Percentiles rank a stretch among this genome's conserved stretches.
phyloP scores from a whole-genome alignment of 2,329 filamentous ascomycete genomes.

The Grosmannia penicillata region DNA sequence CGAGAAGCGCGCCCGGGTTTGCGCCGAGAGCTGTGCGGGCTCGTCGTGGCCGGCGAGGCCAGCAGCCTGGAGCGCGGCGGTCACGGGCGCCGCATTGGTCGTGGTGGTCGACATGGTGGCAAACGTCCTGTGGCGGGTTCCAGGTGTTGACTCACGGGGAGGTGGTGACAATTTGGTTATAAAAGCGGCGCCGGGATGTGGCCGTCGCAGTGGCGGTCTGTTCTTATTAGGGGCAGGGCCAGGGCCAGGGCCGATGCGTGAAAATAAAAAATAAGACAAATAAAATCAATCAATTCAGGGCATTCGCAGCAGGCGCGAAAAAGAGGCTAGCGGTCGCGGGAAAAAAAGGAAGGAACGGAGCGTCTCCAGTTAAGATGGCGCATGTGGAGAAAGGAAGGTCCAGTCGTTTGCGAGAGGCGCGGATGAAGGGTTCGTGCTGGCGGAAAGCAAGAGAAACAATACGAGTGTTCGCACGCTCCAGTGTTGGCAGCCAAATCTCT shows the following conservation, averaged over 20 bases:
- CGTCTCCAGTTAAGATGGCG: constrained; percentile 1
- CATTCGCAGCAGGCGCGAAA: too few species aligned
- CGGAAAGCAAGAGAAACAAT: too few species aligned
- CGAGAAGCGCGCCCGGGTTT: constrained; percentile 63
- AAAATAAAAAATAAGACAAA: neutral
- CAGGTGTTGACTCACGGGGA: neutral
- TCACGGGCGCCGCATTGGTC: constrained; percentile 43
- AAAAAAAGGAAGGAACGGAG: constrained; percentile 1
- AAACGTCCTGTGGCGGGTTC: neutral
- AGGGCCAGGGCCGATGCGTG: neutral
- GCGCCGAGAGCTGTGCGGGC: constrained; percentile 50
- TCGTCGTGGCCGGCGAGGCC: constrained; percentile 51
- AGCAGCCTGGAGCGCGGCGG: constrained; percentile 75
- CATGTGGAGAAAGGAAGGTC: constrained; percentile 1
- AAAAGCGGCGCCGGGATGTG: neutral
- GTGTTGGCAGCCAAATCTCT: too few species aligned
- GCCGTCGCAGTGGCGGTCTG: neutral
- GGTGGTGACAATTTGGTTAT: neutral
- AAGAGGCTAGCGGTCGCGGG: neutral
- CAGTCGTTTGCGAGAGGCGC: too few species aligned
- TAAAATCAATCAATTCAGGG: too few species aligned
- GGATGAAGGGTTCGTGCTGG: neutral
- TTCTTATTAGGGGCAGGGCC: neutral
- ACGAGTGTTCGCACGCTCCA: too few species aligned
- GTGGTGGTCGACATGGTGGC: constrained; percentile 25